These are phyloP conservation scores for Hypocrella siamensis DNA, from an alignment of 2,329 filamentous ascomycete species.

Conservation along the genomic window DNA sequence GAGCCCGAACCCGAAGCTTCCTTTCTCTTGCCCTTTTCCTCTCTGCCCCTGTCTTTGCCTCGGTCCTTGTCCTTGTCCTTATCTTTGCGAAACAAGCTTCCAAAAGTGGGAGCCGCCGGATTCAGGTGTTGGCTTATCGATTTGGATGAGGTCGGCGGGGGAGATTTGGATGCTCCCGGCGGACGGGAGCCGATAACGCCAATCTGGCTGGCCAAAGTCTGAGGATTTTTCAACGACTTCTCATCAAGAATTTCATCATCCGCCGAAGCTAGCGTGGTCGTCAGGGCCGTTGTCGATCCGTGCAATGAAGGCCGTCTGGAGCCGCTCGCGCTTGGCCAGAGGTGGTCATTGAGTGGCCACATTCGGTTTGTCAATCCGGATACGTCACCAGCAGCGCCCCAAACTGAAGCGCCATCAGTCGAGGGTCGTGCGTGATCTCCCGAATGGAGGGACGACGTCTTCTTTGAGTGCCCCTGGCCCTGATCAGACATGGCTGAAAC, in stretches of 20 bases:
- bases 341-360: slow-evolving; percentile 46
- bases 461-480: slow-evolving; percentile 43
- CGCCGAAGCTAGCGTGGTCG: slow-evolving; percentile 45
- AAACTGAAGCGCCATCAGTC: slow-evolving; percentile 63
- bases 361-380: slow-evolving; percentile 35
- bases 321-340: slow-evolving; percentile 46
- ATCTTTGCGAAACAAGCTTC: slow-evolving; percentile 44
- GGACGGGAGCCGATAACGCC: slow-evolving; percentile 72
- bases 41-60: slow-evolving; percentile 19
- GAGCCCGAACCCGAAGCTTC: no score
- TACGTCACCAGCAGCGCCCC: slow-evolving; percentile 38
- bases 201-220: slow-evolving; percentile 39
- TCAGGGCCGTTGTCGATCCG: slow-evolving; percentile 49
- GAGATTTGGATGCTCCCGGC: slow-evolving; percentile 11
- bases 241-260: slow-evolving; percentile 49
- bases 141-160: slow-evolving; percentile 11
- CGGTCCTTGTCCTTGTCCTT: slow-evolving; percentile 18
- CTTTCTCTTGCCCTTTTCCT: slow-evolving; percentile 20
- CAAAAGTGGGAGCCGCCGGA: slow-evolving; percentile 79
- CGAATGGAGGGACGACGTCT: slow-evolving; percentile 54
- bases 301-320: slow-evolving; percentile 73
- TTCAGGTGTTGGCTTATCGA: slow-evolving; percentile 53
- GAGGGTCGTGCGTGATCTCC: slow-evolving; percentile 61
- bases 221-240: slow-evolving; percentile 35
- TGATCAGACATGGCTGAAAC: slow-evolving; percentile 34